These are phyloP conservation scores for Phtheirospermum japonicum DNA, from an alignment of 257 asterid genomes.

Conservation along the genomic window DNA sequence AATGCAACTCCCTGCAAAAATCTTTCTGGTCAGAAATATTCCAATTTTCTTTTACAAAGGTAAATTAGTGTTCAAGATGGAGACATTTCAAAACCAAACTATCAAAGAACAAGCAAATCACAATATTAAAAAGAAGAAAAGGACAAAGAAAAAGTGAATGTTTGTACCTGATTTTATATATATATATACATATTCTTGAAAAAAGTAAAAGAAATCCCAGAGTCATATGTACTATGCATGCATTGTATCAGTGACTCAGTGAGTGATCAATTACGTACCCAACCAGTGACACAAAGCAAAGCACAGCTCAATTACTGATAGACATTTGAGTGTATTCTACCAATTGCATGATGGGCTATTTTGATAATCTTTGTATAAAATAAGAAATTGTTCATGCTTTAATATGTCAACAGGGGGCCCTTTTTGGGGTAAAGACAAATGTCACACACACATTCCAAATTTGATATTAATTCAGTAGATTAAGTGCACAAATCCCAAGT, in stretches of 20 bases:
- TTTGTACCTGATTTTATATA: not conserved
- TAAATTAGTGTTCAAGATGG: not conserved
- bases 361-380: not conserved
- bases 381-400: constrained; percentile 13
- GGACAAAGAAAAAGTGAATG: not conserved
- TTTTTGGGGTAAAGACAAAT: constrained; percentile 22
- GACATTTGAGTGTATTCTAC: constrained; percentile 32
- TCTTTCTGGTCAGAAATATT: constrained; percentile 12
- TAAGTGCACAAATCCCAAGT: constrained; percentile 34
- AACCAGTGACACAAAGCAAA: constrained; percentile 28
- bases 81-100: not conserved
- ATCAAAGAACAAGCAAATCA: not conserved
- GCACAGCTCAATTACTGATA: constrained; percentile 32
- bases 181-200: not conserved
- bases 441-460: constrained; percentile 30
- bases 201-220: not conserved
- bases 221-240: constrained; percentile 34
- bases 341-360: constrained; percentile 15
- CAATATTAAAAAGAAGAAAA: not conserved
- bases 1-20: not conserved
- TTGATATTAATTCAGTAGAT: constrained; percentile 25
- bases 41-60: constrained; percentile 19
- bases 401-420: constrained; percentile 22
- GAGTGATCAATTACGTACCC: constrained; percentile 37
- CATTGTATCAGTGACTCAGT: constrained; percentile 22